Evolutionary conservation across 352 stramenopile genomes (phyloP).

Genomic region (Phytopythium cucurbitacearum): DNA sequence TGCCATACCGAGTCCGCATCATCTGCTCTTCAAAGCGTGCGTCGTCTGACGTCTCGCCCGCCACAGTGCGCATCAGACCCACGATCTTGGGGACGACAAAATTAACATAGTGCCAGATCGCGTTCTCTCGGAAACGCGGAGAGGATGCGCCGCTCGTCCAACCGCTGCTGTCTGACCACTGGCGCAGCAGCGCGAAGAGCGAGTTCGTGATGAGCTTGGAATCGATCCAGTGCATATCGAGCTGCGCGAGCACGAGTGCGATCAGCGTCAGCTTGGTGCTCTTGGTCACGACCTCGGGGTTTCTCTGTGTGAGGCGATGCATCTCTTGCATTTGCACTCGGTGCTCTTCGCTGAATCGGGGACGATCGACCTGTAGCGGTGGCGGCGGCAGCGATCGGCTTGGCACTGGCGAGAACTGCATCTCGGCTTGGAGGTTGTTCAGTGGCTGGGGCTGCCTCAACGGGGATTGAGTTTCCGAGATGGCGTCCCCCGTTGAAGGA

Average conservation of each 20-base stretch:
- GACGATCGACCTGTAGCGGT: no score
- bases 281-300: background rate
- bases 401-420: no score
- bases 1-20: no score
- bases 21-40: no score
- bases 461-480: no score
- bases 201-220: background rate
- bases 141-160: no score
- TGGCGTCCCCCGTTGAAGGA: background rate
- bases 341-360: no score
- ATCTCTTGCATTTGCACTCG: no score
- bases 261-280: conserved; percentile 3
- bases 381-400: no score
- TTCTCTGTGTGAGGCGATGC: background rate
- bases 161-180: background rate
- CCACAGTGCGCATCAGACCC: background rate
- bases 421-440: no score
- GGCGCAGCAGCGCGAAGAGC: conserved; percentile 4
- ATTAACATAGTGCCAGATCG: conserved; percentile 1
- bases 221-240: conserved; percentile 6
- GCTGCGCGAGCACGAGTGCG: conserved; percentile 3
- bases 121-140: background rate
- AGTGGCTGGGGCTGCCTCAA: no score
- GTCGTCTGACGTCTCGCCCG: no score
- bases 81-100: conserved; percentile 3